Conservation (phyloP, 164 flowering plant species). For the Chimonanthus praecox region DNA sequence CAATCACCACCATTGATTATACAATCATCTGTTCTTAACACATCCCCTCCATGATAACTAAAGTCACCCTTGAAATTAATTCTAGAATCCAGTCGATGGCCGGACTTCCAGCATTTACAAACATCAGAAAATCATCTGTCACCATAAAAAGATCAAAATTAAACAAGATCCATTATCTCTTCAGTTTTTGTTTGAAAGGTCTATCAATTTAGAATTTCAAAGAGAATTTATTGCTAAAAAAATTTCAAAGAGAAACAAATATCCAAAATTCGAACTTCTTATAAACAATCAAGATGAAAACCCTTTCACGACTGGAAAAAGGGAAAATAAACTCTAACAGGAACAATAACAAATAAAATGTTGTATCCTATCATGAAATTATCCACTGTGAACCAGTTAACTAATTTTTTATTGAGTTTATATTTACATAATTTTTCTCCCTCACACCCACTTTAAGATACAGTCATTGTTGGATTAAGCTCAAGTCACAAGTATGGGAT, state of each 20-base stretch:
- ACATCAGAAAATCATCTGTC: constrained; percentile 48
- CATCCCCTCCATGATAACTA: constrained; percentile 60
- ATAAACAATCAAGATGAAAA: background rate
- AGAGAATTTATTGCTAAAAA: background rate
- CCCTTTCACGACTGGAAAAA: background rate
- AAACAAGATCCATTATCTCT: background rate
- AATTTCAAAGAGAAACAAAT: background rate
- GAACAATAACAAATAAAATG: background rate
- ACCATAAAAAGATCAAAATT: constrained; percentile 11
- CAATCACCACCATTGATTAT: constrained; percentile 48
- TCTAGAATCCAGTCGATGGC: constrained; percentile 18
- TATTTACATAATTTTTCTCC: too few species aligned
- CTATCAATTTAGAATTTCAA: background rate
- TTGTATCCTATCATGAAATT: background rate
- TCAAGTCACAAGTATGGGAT: too few species aligned
- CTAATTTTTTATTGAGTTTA: too few species aligned
- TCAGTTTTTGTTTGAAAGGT: background rate
- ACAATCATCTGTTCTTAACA: constrained; percentile 50
- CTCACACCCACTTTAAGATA: too few species aligned
- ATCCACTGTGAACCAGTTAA: too few species aligned
- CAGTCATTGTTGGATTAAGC: too few species aligned
- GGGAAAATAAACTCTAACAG: background rate
- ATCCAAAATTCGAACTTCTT: background rate
- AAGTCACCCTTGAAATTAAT: constrained; percentile 30
- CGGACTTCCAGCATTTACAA: constrained; percentile 68